A percentile compares a stretch with the other conserved stretches of the same genome.
These are phyloP conservation scores for Venturia aucupariae DNA, from an alignment of 2,329 filamentous ascomycete species.

Conservation along the genomic window DNA sequence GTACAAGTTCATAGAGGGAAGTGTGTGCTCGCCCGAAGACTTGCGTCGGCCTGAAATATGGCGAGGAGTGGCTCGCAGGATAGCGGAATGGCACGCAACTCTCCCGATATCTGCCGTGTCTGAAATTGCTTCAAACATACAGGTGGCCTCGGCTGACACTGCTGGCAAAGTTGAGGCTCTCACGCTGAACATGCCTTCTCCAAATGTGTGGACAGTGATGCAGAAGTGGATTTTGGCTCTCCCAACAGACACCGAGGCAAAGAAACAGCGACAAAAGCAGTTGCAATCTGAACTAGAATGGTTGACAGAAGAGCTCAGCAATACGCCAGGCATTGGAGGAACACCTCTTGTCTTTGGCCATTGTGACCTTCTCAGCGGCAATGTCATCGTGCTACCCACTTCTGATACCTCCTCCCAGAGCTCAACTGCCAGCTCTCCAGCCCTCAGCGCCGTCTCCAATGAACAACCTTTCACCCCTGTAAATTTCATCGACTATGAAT, in stretches of 20 bases:
- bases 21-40: slow-evolving; percentile 70
- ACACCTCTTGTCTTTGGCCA: slow-evolving; percentile 85
- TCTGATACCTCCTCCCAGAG: slow-evolving; percentile 12
- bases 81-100: slow-evolving; percentile 87
- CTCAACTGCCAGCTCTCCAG: slow-evolving; percentile 19
- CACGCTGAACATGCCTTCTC: slow-evolving; percentile 60
- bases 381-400: slow-evolving; percentile 73
- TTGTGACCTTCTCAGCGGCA: slow-evolving; percentile 91
- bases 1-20: slow-evolving; percentile 81
- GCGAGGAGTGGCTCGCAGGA: slow-evolving; percentile 68
- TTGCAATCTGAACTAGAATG: slow-evolving; percentile 68
- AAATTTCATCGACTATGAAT: slow-evolving; percentile 97
- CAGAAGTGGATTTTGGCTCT: slow-evolving; percentile 91
- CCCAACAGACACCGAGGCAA: slow-evolving; percentile 59
- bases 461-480: slow-evolving; percentile 36
- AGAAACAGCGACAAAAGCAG: slow-evolving; percentile 55
- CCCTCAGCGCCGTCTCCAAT: slow-evolving; percentile 23
- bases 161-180: slow-evolving; percentile 27
- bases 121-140: slow-evolving; percentile 22
- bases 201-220: slow-evolving; percentile 90
- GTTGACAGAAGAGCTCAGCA: slow-evolving; percentile 62
- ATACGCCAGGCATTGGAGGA: slow-evolving; percentile 65
- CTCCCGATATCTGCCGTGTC: slow-evolving; percentile 47
- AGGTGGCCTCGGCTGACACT: slow-evolving; percentile 17
- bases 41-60: slow-evolving; percentile 67